Evolutionary conservation across 257 asterid species (phyloP), one percentile per base, ranked within the genome.

Genomic region (Jaltomata sinuosa): DNA sequence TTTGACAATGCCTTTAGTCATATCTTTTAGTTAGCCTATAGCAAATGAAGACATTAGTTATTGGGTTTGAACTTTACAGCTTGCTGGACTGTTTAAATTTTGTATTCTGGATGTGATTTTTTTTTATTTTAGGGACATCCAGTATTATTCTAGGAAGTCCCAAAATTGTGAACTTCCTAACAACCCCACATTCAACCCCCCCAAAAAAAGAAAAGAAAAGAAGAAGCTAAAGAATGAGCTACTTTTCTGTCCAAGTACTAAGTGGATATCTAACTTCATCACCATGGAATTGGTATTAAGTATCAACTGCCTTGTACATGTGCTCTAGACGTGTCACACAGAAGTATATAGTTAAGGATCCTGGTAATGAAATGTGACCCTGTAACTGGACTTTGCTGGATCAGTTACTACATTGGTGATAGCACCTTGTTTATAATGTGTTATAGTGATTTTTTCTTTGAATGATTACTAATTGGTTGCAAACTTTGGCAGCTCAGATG

Each of bases 401-500:
- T 18, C 15, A 8, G 36, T 62, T 27, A 29, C 71, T 62, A 29
- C 71, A 62, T 62, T n/a, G 81, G 25, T 49, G 81, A 50, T 77
- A 27, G 38, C 25, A 10, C 81, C 42, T 77, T 77, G 42, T 27
- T 49, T 27, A 29, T 49, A 77, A 77, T 14, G 18, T 16, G 25
- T 15, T 10, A 7, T 6, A 22, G 25, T 74, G 62, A 8, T 50
- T 32, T 47, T 31, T 49, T 22, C 4, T 16, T 54, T 32, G 15
- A 50, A 31, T 65, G 59, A 65, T 72, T 67, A 55, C 50, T 93
- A 86, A 92, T 89, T 92, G 87, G 62, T 84, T 87, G 86, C 92
- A 91, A 91, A 87, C 88, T 92, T 91, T 93, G 98, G 97, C 99
- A 95, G 97, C 92, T 95, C 99, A 97, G 99, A 97, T 80, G 98